These are phyloP conservation scores for Xylaria grammica DNA, from an alignment of 495 filamentous ascomycete species.

Conservation along the genomic window DNA sequence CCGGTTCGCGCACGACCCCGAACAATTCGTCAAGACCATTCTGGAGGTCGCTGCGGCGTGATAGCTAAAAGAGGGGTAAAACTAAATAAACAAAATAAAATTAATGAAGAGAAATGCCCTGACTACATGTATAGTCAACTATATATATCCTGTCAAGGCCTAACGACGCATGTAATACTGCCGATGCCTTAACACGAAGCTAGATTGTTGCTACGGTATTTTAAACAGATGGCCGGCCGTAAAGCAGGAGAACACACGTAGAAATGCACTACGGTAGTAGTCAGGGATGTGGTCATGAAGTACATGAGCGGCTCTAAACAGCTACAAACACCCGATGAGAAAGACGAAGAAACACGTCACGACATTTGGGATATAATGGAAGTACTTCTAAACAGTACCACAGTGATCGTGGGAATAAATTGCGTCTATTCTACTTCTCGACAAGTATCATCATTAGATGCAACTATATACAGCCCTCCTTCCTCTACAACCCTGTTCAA, in stretches of 20 bases:
- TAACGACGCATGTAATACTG: not conserved
- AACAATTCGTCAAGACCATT: slow-evolving; percentile 69
- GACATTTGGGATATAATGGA: not conserved
- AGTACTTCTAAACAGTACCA: not conserved
- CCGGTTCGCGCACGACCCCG: slow-evolving; percentile 77
- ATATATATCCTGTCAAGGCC: too few relatives aligned
- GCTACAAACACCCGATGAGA: too few relatives aligned
- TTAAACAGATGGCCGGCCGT: not conserved
- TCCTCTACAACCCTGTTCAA: not conserved
- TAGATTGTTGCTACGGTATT: not conserved
- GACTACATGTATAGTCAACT: too few relatives aligned
- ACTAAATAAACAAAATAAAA: not conserved
- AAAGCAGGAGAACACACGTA: not conserved
- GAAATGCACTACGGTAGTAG: not conserved
- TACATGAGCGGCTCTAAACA: not conserved
- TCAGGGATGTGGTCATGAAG: not conserved
- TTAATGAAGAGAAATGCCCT: not conserved
- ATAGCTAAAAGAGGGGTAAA: not conserved
- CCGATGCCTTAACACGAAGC: not conserved
- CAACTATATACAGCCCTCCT: slow-evolving; percentile 13
- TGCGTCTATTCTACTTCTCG: not conserved
- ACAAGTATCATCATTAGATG: slow-evolving; percentile 1
- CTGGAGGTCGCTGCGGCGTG: slow-evolving; percentile 61
- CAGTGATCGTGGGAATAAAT: not conserved
- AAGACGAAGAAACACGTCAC: not conserved